Base-by-base conservation (phyloP, 2,329 filamentous ascomycete genomes). In the Fusarium falciforme region DNA sequence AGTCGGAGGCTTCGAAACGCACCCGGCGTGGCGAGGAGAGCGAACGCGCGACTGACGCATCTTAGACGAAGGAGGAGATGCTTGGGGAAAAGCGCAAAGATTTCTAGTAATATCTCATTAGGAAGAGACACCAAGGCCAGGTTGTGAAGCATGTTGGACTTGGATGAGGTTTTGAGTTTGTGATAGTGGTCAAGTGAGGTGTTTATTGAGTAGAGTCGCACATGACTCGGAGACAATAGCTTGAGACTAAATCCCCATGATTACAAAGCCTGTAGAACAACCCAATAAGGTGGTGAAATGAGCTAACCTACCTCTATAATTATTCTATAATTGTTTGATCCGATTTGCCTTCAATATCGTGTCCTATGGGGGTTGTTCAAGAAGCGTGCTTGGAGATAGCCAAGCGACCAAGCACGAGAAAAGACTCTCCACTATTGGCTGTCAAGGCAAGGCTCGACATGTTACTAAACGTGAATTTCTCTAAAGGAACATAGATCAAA, bases 1-100 rank as follows among this genome's bases (percentile, higher is more conserved):
- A 70, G 10, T 1, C 67, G 67, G 1, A 71, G 29, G 42, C 42
- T 44, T 14, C 63, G 67, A 25, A 70, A 71, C 14, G 42, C 42
- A 1, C 42, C 20, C 4, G 61, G 40, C 2, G 61, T 61, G 10
- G 64, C 25, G 12, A 70, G 22, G 11, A n/a, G 38, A 22, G 4
- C 14, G 35, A 71, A 58, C 3, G 17, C 17, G 5, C 31, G 38
- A 2, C 22, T 66, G 27, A 66, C 61, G 5, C 33, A 42, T 44
- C 66, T 38, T 14, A 69, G 27, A 0, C 33, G 31, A 12, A 70
- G 47, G 11, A 71, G 40, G 4, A 31, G 16, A 16, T 52, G 25
- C 12, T 58, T 65, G 4, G 67, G 58, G 4, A 59, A n/a, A 4
- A 64, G n/a, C 4, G 14, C 1, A 25, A 44, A 22, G 4, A 55